A percentile compares a stretch with the other conserved stretches of the same genome.
Evolutionary conservation across 306 rosid species (phyloP).

Genomic region (Calophaca sinica): DNA sequence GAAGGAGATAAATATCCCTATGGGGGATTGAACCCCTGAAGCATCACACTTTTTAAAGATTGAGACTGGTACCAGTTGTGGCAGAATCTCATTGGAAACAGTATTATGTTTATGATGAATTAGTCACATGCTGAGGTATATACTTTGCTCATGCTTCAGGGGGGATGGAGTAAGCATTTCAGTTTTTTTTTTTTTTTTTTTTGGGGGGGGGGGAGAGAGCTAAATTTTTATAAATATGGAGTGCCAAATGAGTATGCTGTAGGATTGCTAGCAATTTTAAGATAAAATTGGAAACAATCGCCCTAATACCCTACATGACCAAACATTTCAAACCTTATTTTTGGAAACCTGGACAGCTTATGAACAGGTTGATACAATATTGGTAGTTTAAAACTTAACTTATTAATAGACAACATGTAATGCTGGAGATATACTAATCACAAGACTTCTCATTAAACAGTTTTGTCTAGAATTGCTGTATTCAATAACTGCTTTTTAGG

Average conservation of each 20-base stretch:
- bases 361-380: neutral
- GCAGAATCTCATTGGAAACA: neutral
- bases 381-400: neutral
- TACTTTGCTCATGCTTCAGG: neutral
- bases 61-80: slow-evolving; percentile 9
- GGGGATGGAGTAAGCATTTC: no score
- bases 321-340: slow-evolving; percentile 4
- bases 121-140: neutral
- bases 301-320: slow-evolving; percentile 16
- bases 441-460: neutral
- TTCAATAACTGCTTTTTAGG: slow-evolving; percentile 8
- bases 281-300: slow-evolving; percentile 14
- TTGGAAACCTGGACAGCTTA: slow-evolving; percentile 1
- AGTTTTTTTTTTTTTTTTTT: no score
- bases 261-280: slow-evolving; percentile 32
- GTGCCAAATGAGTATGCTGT: no score
- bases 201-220: no score
- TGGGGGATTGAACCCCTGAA: slow-evolving; percentile 2
- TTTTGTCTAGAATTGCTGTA: slow-evolving; percentile 14
- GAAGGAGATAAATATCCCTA: neutral
- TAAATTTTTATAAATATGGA: no score
- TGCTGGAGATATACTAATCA: neutral
- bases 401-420: slow-evolving; percentile 20
- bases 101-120: slow-evolving; percentile 5
- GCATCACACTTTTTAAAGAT: neutral